These are phyloP conservation scores for Venturia effusa DNA, from an alignment of 2,329 filamentous ascomycete species.

Conservation along the genomic window DNA sequence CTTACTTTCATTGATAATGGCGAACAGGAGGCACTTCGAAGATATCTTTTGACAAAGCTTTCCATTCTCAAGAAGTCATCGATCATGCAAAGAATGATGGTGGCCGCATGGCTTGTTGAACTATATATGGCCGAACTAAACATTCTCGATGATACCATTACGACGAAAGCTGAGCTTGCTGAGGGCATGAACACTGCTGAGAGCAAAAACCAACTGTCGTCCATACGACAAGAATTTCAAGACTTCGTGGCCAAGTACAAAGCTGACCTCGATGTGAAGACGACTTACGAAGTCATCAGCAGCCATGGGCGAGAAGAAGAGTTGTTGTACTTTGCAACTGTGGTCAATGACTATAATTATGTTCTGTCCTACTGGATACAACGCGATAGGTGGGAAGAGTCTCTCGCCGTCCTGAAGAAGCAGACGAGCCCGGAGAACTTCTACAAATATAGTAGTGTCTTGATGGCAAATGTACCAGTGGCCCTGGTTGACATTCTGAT, in stretches of 20 bases:
- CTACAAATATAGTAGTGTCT: conserved; percentile 92
- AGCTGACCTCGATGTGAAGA: conserved; percentile 76
- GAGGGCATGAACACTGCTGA: conserved; percentile 62
- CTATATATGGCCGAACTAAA: conserved; percentile 97
- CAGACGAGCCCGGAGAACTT: conserved; percentile 90
- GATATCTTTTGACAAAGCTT: conserved; percentile 80
- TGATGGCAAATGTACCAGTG: conserved; percentile 78
- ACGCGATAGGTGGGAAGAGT: conserved; percentile 81
- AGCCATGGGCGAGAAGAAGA: conserved; percentile 92
- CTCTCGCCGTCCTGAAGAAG: conserved; percentile 78
- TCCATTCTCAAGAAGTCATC: conserved; percentile 69
- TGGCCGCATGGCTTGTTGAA: conserved; percentile 89
- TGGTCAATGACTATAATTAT: conserved; percentile 85
- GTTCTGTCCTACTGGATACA: conserved; percentile 97
- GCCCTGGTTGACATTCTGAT: conserved; percentile 93
- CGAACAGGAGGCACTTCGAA: conserved; percentile 81
- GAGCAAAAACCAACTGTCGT: conserved; percentile 58
- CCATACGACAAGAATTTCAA: conserved; percentile 68
- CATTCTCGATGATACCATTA: conserved; percentile 84
- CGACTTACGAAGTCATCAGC: conserved; percentile 89
- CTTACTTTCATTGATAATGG: conserved; percentile 81
- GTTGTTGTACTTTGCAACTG: conserved; percentile 79
- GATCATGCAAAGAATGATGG: conserved; percentile 89
- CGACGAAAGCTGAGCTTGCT: conserved; percentile 72
- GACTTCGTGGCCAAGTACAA: conserved; percentile 83